Evolutionary conservation across 495 filamentous ascomycete species (phyloP).

Genomic region (Pyrenopolyporus hunteri): DNA sequence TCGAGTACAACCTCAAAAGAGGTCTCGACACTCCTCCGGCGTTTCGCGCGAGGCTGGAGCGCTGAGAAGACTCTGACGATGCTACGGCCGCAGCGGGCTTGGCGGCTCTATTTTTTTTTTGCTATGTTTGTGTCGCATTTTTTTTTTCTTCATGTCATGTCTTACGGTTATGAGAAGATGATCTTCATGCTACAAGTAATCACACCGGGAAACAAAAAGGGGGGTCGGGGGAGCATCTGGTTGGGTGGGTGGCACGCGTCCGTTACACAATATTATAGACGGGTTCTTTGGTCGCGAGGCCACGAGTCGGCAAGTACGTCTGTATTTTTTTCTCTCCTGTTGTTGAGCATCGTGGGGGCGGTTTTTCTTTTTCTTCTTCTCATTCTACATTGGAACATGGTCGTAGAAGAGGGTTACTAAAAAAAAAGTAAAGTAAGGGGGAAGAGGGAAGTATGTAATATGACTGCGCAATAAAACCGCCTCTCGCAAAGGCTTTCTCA

Average conservation of each 20-base stretch:
- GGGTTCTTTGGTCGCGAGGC: conserved; percentile 26
- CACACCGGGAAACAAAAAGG: conserved; percentile 14
- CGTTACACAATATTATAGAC: conserved; percentile 28
- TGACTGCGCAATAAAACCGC: not conserved
- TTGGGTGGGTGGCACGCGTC: conserved; percentile 28
- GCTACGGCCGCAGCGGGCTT: not conserved
- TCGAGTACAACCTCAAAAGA: conserved; percentile 19
- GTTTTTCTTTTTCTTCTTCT: too few species aligned
- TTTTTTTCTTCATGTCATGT: not conserved
- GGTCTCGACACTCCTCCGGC: conserved; percentile 23
- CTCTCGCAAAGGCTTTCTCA: too few species aligned
- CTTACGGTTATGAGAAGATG: conserved; percentile 32
- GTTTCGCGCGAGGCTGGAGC: conserved; percentile 25
- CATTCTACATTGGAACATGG: not conserved
- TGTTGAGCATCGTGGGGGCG: not conserved
- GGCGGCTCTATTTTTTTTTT: not conserved
- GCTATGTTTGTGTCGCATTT: not conserved
- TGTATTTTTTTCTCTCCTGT: not conserved
- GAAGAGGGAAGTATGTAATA: too few species aligned
- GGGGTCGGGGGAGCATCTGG: conserved; percentile 26
- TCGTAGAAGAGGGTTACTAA: not conserved
- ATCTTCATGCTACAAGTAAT: conserved; percentile 29
- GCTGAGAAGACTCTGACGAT: not conserved
- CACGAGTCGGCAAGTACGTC: conserved; percentile 11
- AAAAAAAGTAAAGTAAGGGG: not conserved